These are phyloP conservation scores for Xylaria sp. DNA, from an alignment of 2,329 filamentous ascomycete genomes.

Conservation along the genomic window DNA sequence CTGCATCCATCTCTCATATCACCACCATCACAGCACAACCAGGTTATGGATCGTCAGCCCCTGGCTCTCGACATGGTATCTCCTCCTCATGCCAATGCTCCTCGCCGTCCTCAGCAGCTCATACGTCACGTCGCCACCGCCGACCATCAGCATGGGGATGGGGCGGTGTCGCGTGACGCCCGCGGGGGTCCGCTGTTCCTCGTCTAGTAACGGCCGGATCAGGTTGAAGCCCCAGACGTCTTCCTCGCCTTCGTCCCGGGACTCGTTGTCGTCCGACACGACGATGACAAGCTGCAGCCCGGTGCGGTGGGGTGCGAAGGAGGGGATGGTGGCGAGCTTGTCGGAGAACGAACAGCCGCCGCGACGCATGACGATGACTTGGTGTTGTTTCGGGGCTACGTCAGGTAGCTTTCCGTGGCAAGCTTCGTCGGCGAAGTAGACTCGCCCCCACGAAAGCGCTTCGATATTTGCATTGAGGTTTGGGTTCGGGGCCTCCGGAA, in stretches of 20 bases:
- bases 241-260: conserved; percentile 49
- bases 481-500: conserved; percentile 65
- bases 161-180: conserved; percentile 77
- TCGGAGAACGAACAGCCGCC: conserved; percentile 86
- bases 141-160: conserved; percentile 86
- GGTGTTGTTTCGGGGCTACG: conserved; percentile 66
- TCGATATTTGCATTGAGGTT: conserved; percentile 50
- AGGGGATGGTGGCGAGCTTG: conserved; percentile 88
- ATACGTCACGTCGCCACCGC: conserved; percentile 74
- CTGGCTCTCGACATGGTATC: conserved; percentile 84
- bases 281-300: conserved; percentile 85
- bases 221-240: conserved; percentile 48
- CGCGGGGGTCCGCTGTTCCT: conserved; percentile 74
- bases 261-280: conserved; percentile 69
- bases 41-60: conserved; percentile 83
- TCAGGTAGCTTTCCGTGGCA: conserved; percentile 70
- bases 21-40: conserved; percentile 68
- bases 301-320: conserved; percentile 69
- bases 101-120: conserved; percentile 70
- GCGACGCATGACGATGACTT: conserved; percentile 83
- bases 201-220: conserved; percentile 77
- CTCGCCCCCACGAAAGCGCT: conserved; percentile 72
- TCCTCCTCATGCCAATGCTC: conserved; percentile 78
- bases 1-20: conserved; percentile 12
- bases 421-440: conserved; percentile 77